A percentile compares a stretch with the other conserved stretches of the same genome.
Evolutionary conservation across 2,329 filamentous ascomycete species (phyloP).

Genomic region (Neurospora sp.): DNA sequence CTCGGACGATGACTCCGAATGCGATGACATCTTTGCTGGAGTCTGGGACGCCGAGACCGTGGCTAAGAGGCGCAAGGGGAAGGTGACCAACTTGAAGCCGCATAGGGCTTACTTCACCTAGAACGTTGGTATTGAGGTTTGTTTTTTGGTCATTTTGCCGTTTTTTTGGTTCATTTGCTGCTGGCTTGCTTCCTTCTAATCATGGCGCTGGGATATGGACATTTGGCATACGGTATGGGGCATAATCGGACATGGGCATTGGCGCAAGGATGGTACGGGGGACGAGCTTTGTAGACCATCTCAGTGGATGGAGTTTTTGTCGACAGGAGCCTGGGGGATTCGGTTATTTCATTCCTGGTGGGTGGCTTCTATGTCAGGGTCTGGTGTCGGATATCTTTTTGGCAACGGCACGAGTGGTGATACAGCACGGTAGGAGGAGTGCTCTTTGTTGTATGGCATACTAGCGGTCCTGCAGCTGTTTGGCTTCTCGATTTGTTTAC

Average conservation of each 20-base stretch:
- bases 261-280: not conserved
- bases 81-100: constrained; percentile 15
- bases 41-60: constrained; percentile 48
- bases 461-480: not conserved
- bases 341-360: not conserved
- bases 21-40: constrained; percentile 55
- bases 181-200: not conserved
- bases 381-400: not conserved
- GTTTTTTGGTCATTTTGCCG: not conserved
- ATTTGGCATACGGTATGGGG: not conserved
- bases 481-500: not conserved
- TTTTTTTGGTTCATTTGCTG: not conserved
- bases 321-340: not conserved
- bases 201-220: not conserved
- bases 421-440: not conserved
- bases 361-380: not conserved
- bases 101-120: not conserved
- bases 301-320: not conserved
- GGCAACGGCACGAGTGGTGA: not conserved
- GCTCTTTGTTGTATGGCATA: not conserved
- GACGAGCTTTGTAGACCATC: not conserved
- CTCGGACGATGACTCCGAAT: constrained; percentile 57
- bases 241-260: not conserved
- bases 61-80: constrained; percentile 34
- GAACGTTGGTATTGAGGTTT: not conserved